These are phyloP conservation scores for Sparassis latifolia DNA, from an alignment of 1,284 basidiomycete species.

Conservation along the genomic window DNA sequence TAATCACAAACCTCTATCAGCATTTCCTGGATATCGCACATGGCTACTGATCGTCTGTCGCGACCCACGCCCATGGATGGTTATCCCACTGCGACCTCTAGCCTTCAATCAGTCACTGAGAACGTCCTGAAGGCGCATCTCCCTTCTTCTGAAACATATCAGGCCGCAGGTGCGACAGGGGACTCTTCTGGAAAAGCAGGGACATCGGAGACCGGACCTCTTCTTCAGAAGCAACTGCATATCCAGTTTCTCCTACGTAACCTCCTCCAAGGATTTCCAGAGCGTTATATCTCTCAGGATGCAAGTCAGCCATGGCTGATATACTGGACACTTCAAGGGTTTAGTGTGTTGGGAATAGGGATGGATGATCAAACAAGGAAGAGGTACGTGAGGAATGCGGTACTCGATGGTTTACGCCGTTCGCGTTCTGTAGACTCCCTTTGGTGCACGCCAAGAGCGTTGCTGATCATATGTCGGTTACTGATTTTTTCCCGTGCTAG, in stretches of 20 bases:
- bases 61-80: conserved; percentile 44
- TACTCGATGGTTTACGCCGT: not conserved
- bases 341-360: conserved; percentile 70
- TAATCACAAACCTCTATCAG: no score
- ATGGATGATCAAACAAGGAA: conserved; percentile 72
- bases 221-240: conserved; percentile 54
- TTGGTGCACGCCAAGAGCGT: not conserved
- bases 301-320: conserved; percentile 90
- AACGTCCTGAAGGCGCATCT: conserved; percentile 45
- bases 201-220: conserved; percentile 7
- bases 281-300: conserved; percentile 76
- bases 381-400: conserved; percentile 38
- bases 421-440: not conserved
- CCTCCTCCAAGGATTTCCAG: conserved; percentile 71
- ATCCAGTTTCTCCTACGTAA: conserved; percentile 65
- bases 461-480: not conserved
- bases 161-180: conserved; percentile 17
- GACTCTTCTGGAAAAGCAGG: not conserved
- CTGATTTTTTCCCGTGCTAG: conserved; percentile 30
- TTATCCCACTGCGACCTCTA: conserved; percentile 58
- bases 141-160: conserved; percentile 13
- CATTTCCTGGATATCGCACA: no score
- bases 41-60: no score
- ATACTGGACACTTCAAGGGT: conserved; percentile 85
- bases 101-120: conserved; percentile 64